Conservation (phyloP, 257 asterid genomes). For the Solanum clarkiae region DNA sequence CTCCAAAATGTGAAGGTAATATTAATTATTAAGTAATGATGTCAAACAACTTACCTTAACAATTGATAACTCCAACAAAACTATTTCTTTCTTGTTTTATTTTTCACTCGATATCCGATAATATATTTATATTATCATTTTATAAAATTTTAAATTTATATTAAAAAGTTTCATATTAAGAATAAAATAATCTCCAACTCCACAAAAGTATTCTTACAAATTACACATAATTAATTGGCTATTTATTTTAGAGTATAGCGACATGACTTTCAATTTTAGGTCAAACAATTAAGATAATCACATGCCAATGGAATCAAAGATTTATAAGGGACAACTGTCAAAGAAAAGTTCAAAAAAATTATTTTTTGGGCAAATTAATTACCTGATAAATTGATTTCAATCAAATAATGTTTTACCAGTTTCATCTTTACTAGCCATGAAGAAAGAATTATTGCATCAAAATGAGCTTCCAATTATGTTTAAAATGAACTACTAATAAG, state of each 20-base stretch:
- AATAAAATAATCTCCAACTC: neutral
- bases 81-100: neutral
- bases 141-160: neutral
- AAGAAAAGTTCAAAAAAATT: neutral
- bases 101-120: neutral
- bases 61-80: neutral
- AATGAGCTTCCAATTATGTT: too few relatives aligned
- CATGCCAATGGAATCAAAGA: neutral
- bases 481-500: too few relatives aligned
- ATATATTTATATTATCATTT: neutral
- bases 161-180: neutral
- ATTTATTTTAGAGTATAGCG: neutral
- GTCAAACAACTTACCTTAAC: neutral
- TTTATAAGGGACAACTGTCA: conserved; percentile 44
- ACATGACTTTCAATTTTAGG: conserved; percentile 1
- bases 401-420: conserved; percentile 62
- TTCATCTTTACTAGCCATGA: conserved; percentile 34
- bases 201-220: neutral
- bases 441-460: conserved; percentile 43
- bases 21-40: neutral
- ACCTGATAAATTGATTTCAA: conserved; percentile 35
- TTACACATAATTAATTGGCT: neutral
- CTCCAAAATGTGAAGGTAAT: neutral
- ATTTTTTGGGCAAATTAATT: conserved; percentile 12
- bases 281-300: conserved; percentile 45